Base-by-base conservation (phyloP, 2,329 filamentous ascomycete genomes). In the Mycocentrospora acerina region DNA sequence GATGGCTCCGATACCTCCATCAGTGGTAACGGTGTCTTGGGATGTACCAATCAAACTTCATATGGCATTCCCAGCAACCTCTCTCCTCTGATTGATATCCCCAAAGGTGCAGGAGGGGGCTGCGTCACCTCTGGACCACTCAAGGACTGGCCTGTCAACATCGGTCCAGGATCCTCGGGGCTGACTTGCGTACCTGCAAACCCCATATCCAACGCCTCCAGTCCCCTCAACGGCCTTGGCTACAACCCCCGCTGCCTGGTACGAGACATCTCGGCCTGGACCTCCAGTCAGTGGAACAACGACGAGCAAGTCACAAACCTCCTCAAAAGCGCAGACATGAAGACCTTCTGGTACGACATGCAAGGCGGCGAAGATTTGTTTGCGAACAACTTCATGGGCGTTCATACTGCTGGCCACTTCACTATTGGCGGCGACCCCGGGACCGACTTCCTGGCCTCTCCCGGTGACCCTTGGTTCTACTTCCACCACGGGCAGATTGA, bases 101-200 rank as follows among this genome's bases (percentile, higher is more conserved):
- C 72, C 1, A 70, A 72, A 2, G 79, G 76, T 14, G 66, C 68
- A 0, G 78, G 78, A 15, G 78, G 78, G 28, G 78, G 78, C 3
- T 81, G 77, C 49, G 67, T 81, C 5, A 62, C 57, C 8, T 68
- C 64, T 1, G 77, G 77, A 0, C 77, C 76, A 0, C 78, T 79
- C 61, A 70, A 66, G 45, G 67, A 77, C 40, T 63, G 57, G 54
- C 36, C 51, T 4, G 66, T 73, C 16, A 70, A 70, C 32, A 62
- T 74, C 0, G 77, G 77, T 0, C 78, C 78, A 0, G 68, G 78
- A 30, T 58, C 61, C 4, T 61, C 67, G n/a, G 66, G 60, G 13
- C 55, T 65, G 4, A 41, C 40, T 18, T 60, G 57, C 36, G 48
- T 44, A 12, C 49, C 57, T 24, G 28, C 39, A 4, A 60, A 60